These are phyloP conservation scores for Firmiana major DNA, from an alignment of 345 rosid genomes.

Conservation along the genomic window DNA sequence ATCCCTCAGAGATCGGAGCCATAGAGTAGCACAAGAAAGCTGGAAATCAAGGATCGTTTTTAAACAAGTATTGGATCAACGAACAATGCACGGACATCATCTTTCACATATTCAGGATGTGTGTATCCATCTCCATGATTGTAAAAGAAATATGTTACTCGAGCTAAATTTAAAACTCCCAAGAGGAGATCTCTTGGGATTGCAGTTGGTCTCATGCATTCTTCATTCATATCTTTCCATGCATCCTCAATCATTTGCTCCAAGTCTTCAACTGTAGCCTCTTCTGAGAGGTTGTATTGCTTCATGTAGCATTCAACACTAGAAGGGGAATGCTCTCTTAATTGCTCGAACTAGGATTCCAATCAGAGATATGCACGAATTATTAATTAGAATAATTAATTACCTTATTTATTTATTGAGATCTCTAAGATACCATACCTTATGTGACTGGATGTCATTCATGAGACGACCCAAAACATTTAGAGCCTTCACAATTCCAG, in stretches of 20 bases:
- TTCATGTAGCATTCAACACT: conserved; percentile 1
- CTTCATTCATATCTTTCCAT: neutral
- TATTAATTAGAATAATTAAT: no score
- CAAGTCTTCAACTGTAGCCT: neutral
- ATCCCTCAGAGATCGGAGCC: no score
- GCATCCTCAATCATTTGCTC: neutral
- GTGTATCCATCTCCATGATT: no score
- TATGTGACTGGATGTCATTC: neutral
- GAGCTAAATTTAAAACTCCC: neutral
- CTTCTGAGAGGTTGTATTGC: neutral
- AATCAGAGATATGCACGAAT: neutral
- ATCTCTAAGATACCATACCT: neutral
- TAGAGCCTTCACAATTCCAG: neutral
- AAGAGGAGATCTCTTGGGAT: neutral
- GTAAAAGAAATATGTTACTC: no score
- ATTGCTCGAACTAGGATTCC: neutral
- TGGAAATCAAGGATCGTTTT: neutral
- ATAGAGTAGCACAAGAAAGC: no score
- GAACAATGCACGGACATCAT: neutral
- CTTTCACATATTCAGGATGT: neutral
- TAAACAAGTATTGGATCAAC: neutral
- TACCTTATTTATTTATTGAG: neutral
- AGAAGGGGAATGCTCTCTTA: neutral
- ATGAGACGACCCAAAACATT: neutral
- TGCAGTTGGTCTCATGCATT: neutral